A percentile compares a stretch with the other conserved stretches of the same genome.
Conservation (phyloP, 139 green algal species). For the Coelastrella sp. region DNA sequence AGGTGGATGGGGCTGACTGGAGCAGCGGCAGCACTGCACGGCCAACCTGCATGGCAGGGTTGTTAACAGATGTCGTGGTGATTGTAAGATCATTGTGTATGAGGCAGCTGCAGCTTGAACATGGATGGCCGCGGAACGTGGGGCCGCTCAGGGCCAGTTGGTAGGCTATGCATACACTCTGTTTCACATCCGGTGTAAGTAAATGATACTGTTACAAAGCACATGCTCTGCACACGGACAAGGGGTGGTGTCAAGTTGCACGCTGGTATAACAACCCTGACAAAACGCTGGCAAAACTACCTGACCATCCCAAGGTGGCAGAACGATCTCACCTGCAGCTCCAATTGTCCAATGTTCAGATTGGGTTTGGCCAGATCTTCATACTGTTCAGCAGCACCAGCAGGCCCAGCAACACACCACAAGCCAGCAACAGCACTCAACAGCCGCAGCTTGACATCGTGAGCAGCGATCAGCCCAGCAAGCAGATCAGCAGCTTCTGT, state of each 20-base stretch:
- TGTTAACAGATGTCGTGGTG: neutral
- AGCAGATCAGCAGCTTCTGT: constrained; percentile 65
- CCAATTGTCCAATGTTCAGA: constrained; percentile 43
- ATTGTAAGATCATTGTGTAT: too few species aligned
- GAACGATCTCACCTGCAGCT: constrained; percentile 26
- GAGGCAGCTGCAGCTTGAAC: too few species aligned
- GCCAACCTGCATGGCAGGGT: constrained; percentile 32
- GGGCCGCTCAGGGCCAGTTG: too few species aligned
- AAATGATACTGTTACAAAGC: too few species aligned
- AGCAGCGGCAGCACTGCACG: constrained; percentile 29
- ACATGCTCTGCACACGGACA: too few species aligned
- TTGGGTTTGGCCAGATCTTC: constrained; percentile 75
- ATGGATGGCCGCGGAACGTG: too few species aligned
- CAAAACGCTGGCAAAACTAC: too few species aligned
- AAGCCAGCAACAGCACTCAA: constrained; percentile 67
- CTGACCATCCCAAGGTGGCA: too few species aligned
- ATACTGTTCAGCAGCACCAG: constrained; percentile 56
- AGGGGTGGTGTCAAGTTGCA: too few species aligned
- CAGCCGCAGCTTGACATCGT: constrained; percentile 57
- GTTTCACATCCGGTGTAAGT: too few species aligned
- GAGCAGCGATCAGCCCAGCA: constrained; percentile 54
- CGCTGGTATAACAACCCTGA: too few species aligned
- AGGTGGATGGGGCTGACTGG: neutral
- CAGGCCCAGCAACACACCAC: constrained; percentile 66
- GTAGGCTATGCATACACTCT: too few species aligned